Evolutionary conservation across 352 stramenopile species (phyloP), one percentile per base, ranked within the genome.

Genomic region (Globisporangium abappressorium): DNA sequence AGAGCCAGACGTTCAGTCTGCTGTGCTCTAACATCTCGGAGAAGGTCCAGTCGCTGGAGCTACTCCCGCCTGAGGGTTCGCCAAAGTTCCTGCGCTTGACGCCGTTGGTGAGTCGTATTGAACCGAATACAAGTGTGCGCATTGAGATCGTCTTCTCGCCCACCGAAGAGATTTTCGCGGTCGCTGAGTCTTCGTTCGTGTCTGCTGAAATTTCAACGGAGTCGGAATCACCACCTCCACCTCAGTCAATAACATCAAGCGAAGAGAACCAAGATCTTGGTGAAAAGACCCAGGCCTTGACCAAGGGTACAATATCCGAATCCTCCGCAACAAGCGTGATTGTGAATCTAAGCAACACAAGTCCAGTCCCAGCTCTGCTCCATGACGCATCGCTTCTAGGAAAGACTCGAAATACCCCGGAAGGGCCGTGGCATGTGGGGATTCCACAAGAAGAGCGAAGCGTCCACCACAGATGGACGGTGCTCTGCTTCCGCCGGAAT

Each of bases 111-210:
- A 78, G 76, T 12, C 77, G 73, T 0, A 54, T 98, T 0, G 43
- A 22, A 0, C 76, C 87, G 5, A 69, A 68, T 5, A 64, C 78
- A 30, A 80, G 70, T 20, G 36, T 86, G 12, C 79, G 91, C 6
- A 64, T 98, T 11, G 93, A 98, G 68, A 75, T 98, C 12, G 85
- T 89, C 41, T 97, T 96, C 68, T 66, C 64, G 14, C 84, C 92
- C 0, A 78, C 62, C 4, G 70, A 81, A 8, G 68, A 78, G 28
- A 63, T 90, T 15, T 87, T 89, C 51, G 71, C 75, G 18, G 15
- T 85, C 0, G 8, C 30, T 7, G 57, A 77, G 46, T 65, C n/a
- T 1, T 70, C 68, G 5, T 67, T 70, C 22, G 2, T 33, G 5
- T 62, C 33, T 2, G 2, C n/a, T 11, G 12, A 5, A 22, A 22